Conservation (phyloP, 257 asterid genomes). For the Paraleonurus japonicus region DNA sequence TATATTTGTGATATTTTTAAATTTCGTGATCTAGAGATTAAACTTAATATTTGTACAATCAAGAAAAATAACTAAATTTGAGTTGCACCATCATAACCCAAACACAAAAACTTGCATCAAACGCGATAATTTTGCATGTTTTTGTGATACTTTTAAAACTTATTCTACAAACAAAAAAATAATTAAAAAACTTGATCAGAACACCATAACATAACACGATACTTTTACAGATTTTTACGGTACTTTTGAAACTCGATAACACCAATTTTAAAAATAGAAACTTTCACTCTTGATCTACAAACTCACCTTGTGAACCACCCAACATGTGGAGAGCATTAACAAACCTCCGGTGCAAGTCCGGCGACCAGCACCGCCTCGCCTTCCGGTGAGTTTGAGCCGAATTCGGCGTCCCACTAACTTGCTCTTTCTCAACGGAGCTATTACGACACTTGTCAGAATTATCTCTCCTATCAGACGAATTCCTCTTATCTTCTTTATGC, state of each 20-base stretch:
- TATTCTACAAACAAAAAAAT: background rate
- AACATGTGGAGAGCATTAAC: constrained; percentile 96
- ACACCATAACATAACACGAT: too few relatives aligned
- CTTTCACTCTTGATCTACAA: background rate
- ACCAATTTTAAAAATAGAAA: background rate
- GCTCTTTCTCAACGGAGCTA: constrained; percentile 36
- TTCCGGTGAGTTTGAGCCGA: constrained; percentile 65
- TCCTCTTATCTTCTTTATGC: constrained; percentile 43
- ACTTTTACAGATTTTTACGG: too few relatives aligned
- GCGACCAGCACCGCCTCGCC: constrained; percentile 99
- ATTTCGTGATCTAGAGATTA: too few relatives aligned
- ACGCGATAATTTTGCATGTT: background rate
- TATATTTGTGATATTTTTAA: too few relatives aligned
- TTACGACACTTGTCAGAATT: constrained; percentile 32
- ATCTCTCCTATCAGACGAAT: constrained; percentile 41
- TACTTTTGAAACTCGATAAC: background rate
- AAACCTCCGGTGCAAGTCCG: constrained; percentile 88
- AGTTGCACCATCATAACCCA: too few relatives aligned
- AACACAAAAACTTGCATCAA: background rate
- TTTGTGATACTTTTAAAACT: too few relatives aligned
- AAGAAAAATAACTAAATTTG: too few relatives aligned
- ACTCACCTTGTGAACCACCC: constrained; percentile 97
- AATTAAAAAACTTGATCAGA: too few relatives aligned
- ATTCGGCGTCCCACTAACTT: constrained; percentile 17
- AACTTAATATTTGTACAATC: background rate